These are phyloP conservation scores for Jaltomata sinuosa DNA, from an alignment of 257 asterid species.

Conservation along the genomic window DNA sequence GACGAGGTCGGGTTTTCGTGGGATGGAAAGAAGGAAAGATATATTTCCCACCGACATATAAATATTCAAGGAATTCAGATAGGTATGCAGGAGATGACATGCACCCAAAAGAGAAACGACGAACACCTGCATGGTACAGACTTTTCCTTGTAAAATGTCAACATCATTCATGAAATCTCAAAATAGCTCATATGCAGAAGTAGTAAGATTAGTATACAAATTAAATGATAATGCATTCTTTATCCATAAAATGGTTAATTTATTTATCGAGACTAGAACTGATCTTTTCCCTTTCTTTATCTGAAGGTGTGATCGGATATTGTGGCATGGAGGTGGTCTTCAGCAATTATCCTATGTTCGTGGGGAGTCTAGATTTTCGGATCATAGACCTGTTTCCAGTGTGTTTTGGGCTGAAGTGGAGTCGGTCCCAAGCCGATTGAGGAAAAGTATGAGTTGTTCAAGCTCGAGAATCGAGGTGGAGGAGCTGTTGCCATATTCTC, in stretches of 20 bases:
- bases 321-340: constrained; percentile 89
- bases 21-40: constrained; percentile 98
- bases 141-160: background rate
- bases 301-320: constrained; percentile 88
- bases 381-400: constrained; percentile 93
- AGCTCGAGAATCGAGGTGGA: constrained; percentile 82
- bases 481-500: constrained; percentile 85
- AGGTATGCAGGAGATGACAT: constrained; percentile 89
- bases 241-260: background rate
- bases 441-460: constrained; percentile 88
- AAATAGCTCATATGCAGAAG: background rate
- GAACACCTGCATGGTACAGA: constrained; percentile 96
- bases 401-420: constrained; percentile 93
- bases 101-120: constrained; percentile 93
- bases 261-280: constrained; percentile 1
- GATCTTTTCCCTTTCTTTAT: constrained; percentile 12
- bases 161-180: background rate
- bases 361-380: constrained; percentile 91
- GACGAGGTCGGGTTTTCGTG: constrained; percentile 84
- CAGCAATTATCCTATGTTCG: constrained; percentile 81
- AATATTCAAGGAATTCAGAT: constrained; percentile 90
- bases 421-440: constrained; percentile 77
- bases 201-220: background rate
- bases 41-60: constrained; percentile 95
- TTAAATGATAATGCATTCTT: background rate